Evolutionary conservation across 495 filamentous ascomycete genomes (phyloP), one percentile per base, ranked within the genome.

Genomic region (Annulohypoxylon moriforme): DNA sequence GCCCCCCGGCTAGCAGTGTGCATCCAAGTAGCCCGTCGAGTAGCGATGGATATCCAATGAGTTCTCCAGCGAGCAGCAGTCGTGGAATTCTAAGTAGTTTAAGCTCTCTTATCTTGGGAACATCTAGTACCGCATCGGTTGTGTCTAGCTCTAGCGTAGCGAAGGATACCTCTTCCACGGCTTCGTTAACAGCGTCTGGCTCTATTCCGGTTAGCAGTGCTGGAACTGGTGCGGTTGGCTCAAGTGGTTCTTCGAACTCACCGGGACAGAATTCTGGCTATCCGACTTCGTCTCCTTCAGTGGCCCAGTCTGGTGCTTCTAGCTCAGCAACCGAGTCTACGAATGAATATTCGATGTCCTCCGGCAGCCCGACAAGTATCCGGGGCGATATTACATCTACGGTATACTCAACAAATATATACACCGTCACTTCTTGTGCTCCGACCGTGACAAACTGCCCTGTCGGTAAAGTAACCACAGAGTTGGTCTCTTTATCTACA

Each of bases 391-490:
- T 85, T 64, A 86, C 84, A 33, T 89, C 87, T 13, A 90, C 89
- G 36, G 78, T 89, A 33, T 89, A 84, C 76, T 77, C 82, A 14
- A 91, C 89, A 11, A 84, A 80, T 57, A 80, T 83, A 73, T 78
- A 85, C 58, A 89, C 89, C 3, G 79, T 89, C 74, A 88, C 85
- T 4, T 85, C 83, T 64, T 90, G 87, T 74, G 79, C 83, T 4
- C 74, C 88, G 1, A 84, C 79, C 10, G 85, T 90, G 10, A 88
- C 84, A 56, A 77, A 87, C 72, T 91, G 89, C 78, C 88, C 88
- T 14, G 47, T 86, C 75, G 46, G 86, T 79, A 64, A 81, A 64
- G 83, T 88, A 4, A 81, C 84, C 18, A 88, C 87, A 33, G 83
- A 84, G 34, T 82, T 86, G 29, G 81, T 89, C 64, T 75, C 88